Evolutionary conservation across 306 rosid genomes (phyloP), one percentile per base, ranked within the genome.

Genomic region (Phaseolus lunatus): DNA sequence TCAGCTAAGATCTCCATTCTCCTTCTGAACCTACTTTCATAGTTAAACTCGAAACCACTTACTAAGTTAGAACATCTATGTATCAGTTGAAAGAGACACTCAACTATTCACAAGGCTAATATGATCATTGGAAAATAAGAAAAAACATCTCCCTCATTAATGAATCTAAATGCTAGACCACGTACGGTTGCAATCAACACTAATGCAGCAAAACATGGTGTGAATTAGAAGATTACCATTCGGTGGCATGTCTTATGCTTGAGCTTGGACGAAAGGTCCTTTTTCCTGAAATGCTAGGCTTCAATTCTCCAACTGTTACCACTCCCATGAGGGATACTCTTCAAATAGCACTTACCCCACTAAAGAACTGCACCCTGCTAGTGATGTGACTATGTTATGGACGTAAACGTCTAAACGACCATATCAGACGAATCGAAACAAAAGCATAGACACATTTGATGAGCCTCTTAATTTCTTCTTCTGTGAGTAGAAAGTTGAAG

Each of bases 271-370:
- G 84, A 83, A 82, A 91, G 7, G 96, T 89, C 83, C 97, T 86
- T 87, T 87, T 96, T 79, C 98, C 98, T 20, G 98, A 93, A 78
- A 92, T 86, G 84, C 97, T 92, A 31, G 99, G 93, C 90, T 92
- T 96, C 86, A 90, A 82, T 65, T 96, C 99, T 59, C 96, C 94
- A 64, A 87, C 89, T 53, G 97, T 95, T 52, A 93, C 97, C 37
- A 87, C 97, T 62, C 97, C 99, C 99, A 96, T 96, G 71, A 4
- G 71, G 23, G 71, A 66, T 19, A 66, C 22, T 39, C 71, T 58
- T 45, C 71, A 41, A 31, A 59, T 14, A 59, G 44, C 82, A 75
- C 63, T 24, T 80, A 73, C 75, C 67, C 62, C 72, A 70, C 50
- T 53, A 52, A 75, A 39, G 72, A 81, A 76, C 43, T 72, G 73